A percentile compares a stretch with the other conserved stretches of the same genome.
These are phyloP conservation scores for Amylocystis lapponica DNA, from an alignment of 768 basidiomycete species.

Conservation along the genomic window DNA sequence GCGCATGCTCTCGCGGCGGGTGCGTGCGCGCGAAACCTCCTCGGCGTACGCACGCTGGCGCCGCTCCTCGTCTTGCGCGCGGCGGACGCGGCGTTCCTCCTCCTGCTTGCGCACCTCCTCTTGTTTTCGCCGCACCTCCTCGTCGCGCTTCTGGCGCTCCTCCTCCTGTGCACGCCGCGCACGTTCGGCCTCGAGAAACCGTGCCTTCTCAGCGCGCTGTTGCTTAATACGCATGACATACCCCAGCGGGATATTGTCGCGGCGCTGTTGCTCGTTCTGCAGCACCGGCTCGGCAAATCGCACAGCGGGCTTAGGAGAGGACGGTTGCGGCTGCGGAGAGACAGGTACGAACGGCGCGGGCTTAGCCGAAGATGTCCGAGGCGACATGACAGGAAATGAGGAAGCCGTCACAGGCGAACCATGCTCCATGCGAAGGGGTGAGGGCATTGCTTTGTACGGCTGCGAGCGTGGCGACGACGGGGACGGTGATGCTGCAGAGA, in stretches of 20 bases:
- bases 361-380: not conserved
- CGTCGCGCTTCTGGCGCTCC: conserved; percentile 39
- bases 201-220: conserved; percentile 67
- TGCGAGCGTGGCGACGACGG: conserved; percentile 16
- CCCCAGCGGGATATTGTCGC: conserved; percentile 63
- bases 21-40: conserved; percentile 54
- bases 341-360: not conserved
- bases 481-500: conserved; percentile 7
- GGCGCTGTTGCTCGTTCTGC: conserved; percentile 42
- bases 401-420: not conserved
- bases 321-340: not conserved
- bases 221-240: conserved; percentile 69
- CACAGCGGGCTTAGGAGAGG: conserved; percentile 8
- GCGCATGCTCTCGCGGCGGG: conserved; percentile 47
- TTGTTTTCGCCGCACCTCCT: conserved; percentile 38
- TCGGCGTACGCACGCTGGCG: conserved; percentile 49
- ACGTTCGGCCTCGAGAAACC: conserved; percentile 50
- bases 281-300: conserved; percentile 7
- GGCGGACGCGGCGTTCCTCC: conserved; percentile 47
- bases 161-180: conserved; percentile 30
- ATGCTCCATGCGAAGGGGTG: conserved; percentile 24
- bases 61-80: conserved; percentile 45
- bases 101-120: conserved; percentile 34
- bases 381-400: not conserved
- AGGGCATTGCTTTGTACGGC: conserved; percentile 22